Evolutionary conservation across 306 rosid species (phyloP), one percentile per base, ranked within the genome.

Genomic region (Delonix regia): DNA sequence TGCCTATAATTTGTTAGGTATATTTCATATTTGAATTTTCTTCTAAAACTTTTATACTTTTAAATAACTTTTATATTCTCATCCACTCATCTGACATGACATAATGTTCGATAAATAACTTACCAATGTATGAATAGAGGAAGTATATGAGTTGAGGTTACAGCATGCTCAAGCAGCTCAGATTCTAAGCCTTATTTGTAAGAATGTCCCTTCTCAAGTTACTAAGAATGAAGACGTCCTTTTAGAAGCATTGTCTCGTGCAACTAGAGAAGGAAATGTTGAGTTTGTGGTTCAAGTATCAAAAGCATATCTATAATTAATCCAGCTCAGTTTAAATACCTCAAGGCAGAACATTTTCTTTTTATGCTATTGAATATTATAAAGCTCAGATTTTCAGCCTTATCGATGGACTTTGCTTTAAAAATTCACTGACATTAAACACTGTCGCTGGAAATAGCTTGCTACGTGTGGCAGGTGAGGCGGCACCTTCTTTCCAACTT

Each of bases 381-480:
- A n/a, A n/a, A n/a, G n/a, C n/a, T n/a, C n/a, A n/a, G n/a, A n/a
- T n/a, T 6, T 67, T 74, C 18, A 34, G 16, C 28, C 80, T 74
- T 3, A 33, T 74, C 2, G 14, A 66, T n/a, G 80, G 71, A 7
- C 28, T 15, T 2, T 0, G 8, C 21, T 12, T 2, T 8, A 81
- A 39, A 24, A 15, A 59, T 4, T 47, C 39, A 7, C 0, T 36
- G 10, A 3, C 62, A 0, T 10, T 2, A 6, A 0, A 0, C 0
- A 0, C 0, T 8, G 76, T 66, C 49, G 0, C 27, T 10, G 11
- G 8, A 0, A 74, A 67, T 8, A 3, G 0, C 9, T 25, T 74
- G 16, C 76, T 74, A 7, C 80, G 74, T 67, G 7, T 47, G 51
- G 71, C 80, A 1, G 84, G 63, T 4, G 18, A 30, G 62, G 9